Evolutionary conservation across 208 protist genomes (phyloP).

Genomic region (Trypanosoma avium): DNA sequence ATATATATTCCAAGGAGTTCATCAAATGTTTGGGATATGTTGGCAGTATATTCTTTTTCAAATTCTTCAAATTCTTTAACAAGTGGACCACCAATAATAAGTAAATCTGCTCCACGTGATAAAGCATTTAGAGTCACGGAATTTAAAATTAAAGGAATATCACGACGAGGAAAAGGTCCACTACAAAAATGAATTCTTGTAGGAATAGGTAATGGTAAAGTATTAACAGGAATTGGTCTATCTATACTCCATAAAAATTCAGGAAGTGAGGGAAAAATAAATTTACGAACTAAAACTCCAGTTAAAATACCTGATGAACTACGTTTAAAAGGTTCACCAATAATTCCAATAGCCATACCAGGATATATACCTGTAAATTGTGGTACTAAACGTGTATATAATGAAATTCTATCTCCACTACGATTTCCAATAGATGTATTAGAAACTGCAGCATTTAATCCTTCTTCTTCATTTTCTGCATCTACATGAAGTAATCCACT

Average conservation of each 20-base stretch:
- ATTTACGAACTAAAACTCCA: slow-evolving; percentile 65
- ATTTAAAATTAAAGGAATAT: slow-evolving; percentile 51
- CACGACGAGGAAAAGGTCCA: slow-evolving; percentile 77
- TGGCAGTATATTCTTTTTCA: slow-evolving; percentile 52
- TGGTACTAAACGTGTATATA: slow-evolving; percentile 57
- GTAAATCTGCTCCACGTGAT: slow-evolving; percentile 67
- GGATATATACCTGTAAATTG: slow-evolving; percentile 83
- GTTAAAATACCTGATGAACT: slow-evolving; percentile 69
- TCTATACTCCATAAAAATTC: slow-evolving; percentile 64
- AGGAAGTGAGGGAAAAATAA: slow-evolving; percentile 62
- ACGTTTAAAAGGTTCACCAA: slow-evolving; percentile 82
- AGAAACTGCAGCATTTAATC: slow-evolving; percentile 9
- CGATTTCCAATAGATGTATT: slow-evolving; percentile 1
- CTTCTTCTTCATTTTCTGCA: slow-evolving; percentile 37
- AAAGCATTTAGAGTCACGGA: slow-evolving; percentile 57
- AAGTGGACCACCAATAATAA: slow-evolving; percentile 85
- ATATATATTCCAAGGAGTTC: slow-evolving; percentile 65
- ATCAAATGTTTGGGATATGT: slow-evolving; percentile 52
- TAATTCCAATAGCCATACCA: slow-evolving; percentile 76
- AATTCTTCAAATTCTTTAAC: slow-evolving; percentile 60
- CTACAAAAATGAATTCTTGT: slow-evolving; percentile 85
- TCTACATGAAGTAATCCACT: slow-evolving; percentile 23
- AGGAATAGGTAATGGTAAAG: not conserved
- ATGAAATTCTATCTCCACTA: slow-evolving; percentile 36
- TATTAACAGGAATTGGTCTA: slow-evolving; percentile 28